A percentile compares a stretch with the other conserved stretches of the same genome.
Conservation (phyloP, 2,329 filamentous ascomycete species). For the Trichoderma guizhouense region DNA sequence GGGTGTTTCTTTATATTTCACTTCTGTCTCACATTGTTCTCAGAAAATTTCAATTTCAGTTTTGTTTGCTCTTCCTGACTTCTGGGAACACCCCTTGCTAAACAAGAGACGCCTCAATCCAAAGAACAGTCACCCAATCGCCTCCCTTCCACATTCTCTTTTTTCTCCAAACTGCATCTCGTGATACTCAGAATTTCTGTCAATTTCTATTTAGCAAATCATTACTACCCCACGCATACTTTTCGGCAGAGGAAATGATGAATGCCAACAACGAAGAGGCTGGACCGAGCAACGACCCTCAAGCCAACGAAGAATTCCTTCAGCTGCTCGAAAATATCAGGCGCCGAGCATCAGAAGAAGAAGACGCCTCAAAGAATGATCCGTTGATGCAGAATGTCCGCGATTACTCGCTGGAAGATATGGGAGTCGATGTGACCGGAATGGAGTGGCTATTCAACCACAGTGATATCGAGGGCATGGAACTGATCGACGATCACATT, state of each 20-base stretch:
- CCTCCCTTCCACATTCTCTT: neutral
- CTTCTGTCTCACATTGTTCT: neutral
- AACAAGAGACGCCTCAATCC: neutral
- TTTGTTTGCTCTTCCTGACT: neutral
- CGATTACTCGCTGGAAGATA: neutral
- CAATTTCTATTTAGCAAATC: neutral
- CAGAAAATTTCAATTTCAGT: neutral
- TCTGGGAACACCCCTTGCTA: neutral
- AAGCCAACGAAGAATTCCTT: conserved; percentile 15
- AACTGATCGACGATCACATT: neutral
- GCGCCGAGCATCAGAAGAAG: conserved; percentile 22
- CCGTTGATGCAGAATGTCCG: neutral
- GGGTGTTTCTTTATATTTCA: neutral
- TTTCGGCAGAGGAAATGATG: neutral
- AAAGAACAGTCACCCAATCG: neutral
- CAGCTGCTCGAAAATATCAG: conserved; percentile 25
- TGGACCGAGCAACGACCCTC: neutral
- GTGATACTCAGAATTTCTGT: neutral
- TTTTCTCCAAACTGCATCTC: neutral
- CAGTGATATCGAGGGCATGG: neutral
- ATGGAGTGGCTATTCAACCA: neutral
- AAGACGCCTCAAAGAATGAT: conserved; percentile 14
- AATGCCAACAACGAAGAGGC: conserved; percentile 17
- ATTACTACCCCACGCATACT: neutral
- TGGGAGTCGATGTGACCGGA: neutral